These are phyloP conservation scores for Alternaria conjuncta DNA, from an alignment of 2,329 filamentous ascomycete genomes.

Conservation along the genomic window DNA sequence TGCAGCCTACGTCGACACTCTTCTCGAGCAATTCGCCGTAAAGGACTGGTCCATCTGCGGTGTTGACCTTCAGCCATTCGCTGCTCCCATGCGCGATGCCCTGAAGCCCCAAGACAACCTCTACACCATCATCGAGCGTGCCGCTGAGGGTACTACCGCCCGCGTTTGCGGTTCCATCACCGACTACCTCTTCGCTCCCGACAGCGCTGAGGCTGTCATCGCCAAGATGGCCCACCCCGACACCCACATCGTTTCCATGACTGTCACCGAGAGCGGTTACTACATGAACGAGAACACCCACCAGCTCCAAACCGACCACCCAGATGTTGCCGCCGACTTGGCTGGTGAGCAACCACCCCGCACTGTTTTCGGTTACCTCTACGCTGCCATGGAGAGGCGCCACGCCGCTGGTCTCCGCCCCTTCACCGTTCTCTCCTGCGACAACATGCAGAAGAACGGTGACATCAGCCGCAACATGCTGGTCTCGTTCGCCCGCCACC, in stretches of 20 bases:
- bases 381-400: slow-evolving; percentile 31
- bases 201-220: slow-evolving; percentile 36
- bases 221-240: slow-evolving; percentile 39
- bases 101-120: slow-evolving; percentile 34
- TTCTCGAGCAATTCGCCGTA: slow-evolving; percentile 33
- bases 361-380: slow-evolving; percentile 37
- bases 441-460: slow-evolving; percentile 42
- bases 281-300: slow-evolving; percentile 41
- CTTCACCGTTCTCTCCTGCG: slow-evolving; percentile 39
- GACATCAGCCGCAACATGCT: slow-evolving; percentile 37
- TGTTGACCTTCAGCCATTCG: slow-evolving; percentile 36
- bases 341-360: slow-evolving; percentile 29
- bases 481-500: slow-evolving; percentile 29
- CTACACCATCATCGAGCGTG: slow-evolving; percentile 37
- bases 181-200: slow-evolving; percentile 38
- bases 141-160: slow-evolving; percentile 28
- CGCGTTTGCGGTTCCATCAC: slow-evolving; percentile 36
- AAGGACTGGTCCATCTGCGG: slow-evolving; percentile 40
- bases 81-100: slow-evolving; percentile 34
- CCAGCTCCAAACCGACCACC: slow-evolving; percentile 32
- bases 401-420: slow-evolving; percentile 34
- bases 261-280: slow-evolving; percentile 39
- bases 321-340: slow-evolving; percentile 34
- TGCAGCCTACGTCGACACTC: slow-evolving; percentile 35
- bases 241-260: slow-evolving; percentile 40